These are phyloP conservation scores for Grigorovia humatica DNA, from an alignment of 805 yeast genomes.

Conservation along the genomic window DNA sequence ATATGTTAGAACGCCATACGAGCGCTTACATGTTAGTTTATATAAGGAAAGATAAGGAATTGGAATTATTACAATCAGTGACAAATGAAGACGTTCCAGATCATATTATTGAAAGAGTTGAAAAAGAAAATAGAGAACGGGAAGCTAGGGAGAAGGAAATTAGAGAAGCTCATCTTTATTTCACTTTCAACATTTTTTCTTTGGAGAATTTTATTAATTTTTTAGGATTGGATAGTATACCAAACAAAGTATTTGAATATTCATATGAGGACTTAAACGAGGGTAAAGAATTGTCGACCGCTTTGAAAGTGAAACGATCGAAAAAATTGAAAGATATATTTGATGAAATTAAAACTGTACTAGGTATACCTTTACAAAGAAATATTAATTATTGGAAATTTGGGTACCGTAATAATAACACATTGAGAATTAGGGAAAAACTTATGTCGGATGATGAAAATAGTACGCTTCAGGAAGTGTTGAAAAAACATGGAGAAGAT, in stretches of 20 bases:
- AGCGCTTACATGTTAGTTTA: constrained; percentile 97
- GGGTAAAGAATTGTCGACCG: constrained; percentile 35
- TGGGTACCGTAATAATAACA: constrained; percentile 58
- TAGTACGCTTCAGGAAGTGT: constrained; percentile 42
- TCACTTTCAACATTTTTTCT: constrained; percentile 48
- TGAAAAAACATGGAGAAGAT: constrained; percentile 13
- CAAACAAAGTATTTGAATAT: constrained; percentile 41
- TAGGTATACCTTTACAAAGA: constrained; percentile 30
- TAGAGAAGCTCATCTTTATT: constrained; percentile 62
- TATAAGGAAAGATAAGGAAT: constrained; percentile 52
- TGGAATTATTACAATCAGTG: constrained; percentile 49
- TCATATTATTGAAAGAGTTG: constrained; percentile 57
- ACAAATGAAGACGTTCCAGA: constrained; percentile 49
- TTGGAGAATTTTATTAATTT: constrained; percentile 43
- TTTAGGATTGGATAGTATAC: constrained; percentile 56
- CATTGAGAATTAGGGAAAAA: constrained; percentile 50
- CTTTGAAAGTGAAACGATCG: constrained; percentile 46
- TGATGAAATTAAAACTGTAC: constrained; percentile 36
- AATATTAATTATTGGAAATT: constrained; percentile 53
- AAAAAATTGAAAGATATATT: constrained; percentile 42
- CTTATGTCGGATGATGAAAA: constrained; percentile 24
- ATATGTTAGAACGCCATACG: constrained; percentile 68
- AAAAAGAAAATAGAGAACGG: constrained; percentile 49
- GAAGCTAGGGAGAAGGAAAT: constrained; percentile 44
- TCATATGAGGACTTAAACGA: constrained; percentile 43